Evolutionary conservation across 345 rosid genomes (phyloP), one percentile per base, ranked within the genome.

Genomic region (Bretschneidera sinensis): DNA sequence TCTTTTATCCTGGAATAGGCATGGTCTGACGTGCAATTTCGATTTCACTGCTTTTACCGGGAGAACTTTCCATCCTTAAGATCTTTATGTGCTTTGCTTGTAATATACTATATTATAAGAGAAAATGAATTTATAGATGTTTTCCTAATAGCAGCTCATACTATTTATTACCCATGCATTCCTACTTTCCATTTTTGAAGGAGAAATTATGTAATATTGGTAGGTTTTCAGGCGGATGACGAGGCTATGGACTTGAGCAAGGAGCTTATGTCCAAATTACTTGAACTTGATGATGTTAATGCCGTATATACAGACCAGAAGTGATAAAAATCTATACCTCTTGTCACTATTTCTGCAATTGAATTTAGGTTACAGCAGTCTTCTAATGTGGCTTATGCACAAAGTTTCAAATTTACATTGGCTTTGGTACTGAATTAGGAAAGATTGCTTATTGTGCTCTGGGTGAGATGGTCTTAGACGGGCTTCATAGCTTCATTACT

Each of bases 221-320:
- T 63, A 62, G 51, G 9, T 61, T 74, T 66, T 64, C 78, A 89
- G 98, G 97, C 80, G 64, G 98, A 92, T 71, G 95, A 92, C 54
- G 97, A 87, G 66, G 95, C 97, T 59, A 77, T 74, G 86, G 95
- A 92, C 33, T 73, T 92, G 83, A 89, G 87, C 86, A 89, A 78
- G 78, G 89, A 83, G 65, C 95, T 92, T 22, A 78, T 83, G 76
- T 77, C 84, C 51, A 82, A 82, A 71, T 74, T 92, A 60, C 92
- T 92, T 6, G 97, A 92, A 61, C 92, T 89, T 61, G 92, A 89
- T 66, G 98, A 87, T 64, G 98, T 92, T 18, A 92, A 89, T 52
- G 87, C 96, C 1, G 98, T 92, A 47, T 89, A 85, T 72, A 81
- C 84, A 0, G 98, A 91, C 79, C 96, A 88, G 77, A 79, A 79